Evolutionary conservation across 192 early-diverging fungal species (phyloP).

Genomic region (Coemansia sp.): DNA sequence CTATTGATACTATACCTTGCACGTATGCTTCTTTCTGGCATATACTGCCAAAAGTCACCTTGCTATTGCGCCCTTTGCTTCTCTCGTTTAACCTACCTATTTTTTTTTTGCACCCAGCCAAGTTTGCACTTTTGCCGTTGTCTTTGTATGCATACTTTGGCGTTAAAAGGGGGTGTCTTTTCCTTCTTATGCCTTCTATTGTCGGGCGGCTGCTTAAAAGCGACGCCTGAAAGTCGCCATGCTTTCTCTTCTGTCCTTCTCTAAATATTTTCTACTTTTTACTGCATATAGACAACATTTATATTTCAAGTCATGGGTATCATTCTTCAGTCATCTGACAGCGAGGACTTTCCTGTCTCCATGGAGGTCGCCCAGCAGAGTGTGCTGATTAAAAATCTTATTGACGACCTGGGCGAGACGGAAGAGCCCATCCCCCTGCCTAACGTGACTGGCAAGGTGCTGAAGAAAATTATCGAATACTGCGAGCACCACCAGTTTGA

Average conservation of each 20-base stretch:
- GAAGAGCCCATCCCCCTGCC: conserved; percentile 73
- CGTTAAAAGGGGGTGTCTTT: neutral
- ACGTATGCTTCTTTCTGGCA: no score
- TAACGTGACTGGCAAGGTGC: conserved; percentile 71
- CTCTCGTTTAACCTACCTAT: no score
- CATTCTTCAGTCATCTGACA: conserved; percentile 66
- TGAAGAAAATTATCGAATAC: conserved; percentile 83
- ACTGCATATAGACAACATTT: neutral
- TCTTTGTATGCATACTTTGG: neutral
- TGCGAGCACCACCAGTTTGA: conserved; percentile 77
- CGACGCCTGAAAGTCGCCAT: neutral
- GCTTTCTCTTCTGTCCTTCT: neutral
- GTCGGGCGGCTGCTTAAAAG: neutral
- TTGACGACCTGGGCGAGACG: conserved; percentile 72
- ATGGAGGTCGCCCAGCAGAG: conserved; percentile 71
- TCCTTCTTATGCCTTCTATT: neutral
- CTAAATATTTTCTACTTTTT: neutral
- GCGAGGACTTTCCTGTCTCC: conserved; percentile 61
- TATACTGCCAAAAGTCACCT: no score
- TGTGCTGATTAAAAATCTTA: conserved; percentile 76
- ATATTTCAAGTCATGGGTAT: neutral
- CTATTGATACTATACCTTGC: no score
- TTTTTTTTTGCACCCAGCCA: neutral
- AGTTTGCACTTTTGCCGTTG: neutral
- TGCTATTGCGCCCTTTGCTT: no score